Conservation (phyloP, 305 asterid genomes). For the Fraxinus latifolia region DNA sequence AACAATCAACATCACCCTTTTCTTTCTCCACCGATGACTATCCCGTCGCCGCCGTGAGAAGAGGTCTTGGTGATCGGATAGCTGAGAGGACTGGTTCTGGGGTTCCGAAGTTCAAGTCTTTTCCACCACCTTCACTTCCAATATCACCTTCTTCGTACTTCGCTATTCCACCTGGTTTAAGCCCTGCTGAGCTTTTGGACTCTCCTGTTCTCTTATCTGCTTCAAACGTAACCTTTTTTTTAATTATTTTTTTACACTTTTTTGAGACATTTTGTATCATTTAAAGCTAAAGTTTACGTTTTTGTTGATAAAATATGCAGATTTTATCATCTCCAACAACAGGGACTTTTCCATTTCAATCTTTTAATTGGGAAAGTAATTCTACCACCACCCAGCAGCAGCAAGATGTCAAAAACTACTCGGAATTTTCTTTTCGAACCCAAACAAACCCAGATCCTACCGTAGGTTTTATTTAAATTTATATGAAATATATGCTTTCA, state of each 20-base stretch:
- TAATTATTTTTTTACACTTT: not conserved
- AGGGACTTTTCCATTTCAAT: conserved; percentile 51
- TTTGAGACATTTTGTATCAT: not conserved
- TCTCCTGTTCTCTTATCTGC: conserved; percentile 65
- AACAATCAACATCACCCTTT: conserved; percentile 8
- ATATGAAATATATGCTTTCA: not conserved
- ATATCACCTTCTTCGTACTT: conserved; percentile 71
- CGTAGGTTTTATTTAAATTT: conserved; percentile 10
- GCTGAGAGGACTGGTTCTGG: conserved; percentile 64
- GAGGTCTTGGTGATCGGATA: conserved; percentile 49
- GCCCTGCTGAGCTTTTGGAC: conserved; percentile 68
- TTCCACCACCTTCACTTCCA: conserved; percentile 77
- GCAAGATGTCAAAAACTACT: conserved; percentile 34
- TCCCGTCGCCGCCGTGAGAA: conserved; percentile 23
- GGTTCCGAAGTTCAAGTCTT: conserved; percentile 66
- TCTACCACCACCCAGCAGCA: conserved; percentile 26
- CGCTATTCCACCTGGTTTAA: conserved; percentile 68
- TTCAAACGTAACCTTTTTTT: conserved; percentile 39
- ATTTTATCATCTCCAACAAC: conserved; percentile 82
- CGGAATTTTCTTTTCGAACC: conserved; percentile 61
- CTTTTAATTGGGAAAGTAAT: conserved; percentile 47
- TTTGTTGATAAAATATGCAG: conserved; percentile 41
- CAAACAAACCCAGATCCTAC: conserved; percentile 20
- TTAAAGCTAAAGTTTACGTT: not conserved
- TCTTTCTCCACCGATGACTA: conserved; percentile 35